Conservation (phyloP, 73 alveolate genomes). For the Paramecium sexaurelia region DNA sequence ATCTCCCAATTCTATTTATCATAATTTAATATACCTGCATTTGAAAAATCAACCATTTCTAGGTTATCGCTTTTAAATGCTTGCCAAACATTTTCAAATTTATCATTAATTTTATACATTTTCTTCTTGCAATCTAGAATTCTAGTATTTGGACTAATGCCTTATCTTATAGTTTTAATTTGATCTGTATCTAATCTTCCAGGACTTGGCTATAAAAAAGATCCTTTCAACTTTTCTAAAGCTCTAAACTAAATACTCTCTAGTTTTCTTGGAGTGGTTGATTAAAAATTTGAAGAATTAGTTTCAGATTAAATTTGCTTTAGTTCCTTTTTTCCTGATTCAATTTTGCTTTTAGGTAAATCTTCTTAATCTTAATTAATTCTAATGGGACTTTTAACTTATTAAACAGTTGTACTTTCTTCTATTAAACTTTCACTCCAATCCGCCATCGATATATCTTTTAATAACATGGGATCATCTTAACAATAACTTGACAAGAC, state of each 20-base stretch:
- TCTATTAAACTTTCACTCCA: slow-evolving; percentile 44
- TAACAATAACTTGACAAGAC: slow-evolving; percentile 45
- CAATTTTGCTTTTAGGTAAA: not conserved
- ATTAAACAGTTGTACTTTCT: not conserved
- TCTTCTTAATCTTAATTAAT: not conserved
- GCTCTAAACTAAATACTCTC: not conserved
- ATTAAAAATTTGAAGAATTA: not conserved
- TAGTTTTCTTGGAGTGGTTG: not conserved
- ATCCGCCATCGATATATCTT: slow-evolving; percentile 52
- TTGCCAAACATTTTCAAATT: slow-evolving; percentile 37
- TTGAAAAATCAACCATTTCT: slow-evolving; percentile 43
- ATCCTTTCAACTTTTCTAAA: not conserved
- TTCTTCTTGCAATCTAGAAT: slow-evolving; percentile 1
- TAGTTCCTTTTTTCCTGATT: not conserved
- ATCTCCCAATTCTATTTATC: slow-evolving; percentile 14
- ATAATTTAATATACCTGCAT: slow-evolving; percentile 5
- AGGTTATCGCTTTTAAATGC: slow-evolving; percentile 49
- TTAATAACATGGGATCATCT: slow-evolving; percentile 49
- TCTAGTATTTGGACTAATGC: slow-evolving; percentile 16
- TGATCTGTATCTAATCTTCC: not conserved
- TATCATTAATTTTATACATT: slow-evolving; percentile 21
- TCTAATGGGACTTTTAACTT: slow-evolving; percentile 22
- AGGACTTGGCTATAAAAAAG: not conserved
- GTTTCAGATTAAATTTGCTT: not conserved
- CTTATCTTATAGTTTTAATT: not conserved